Evolutionary conservation across 2,329 filamentous ascomycete genomes (phyloP), one percentile per base, ranked within the genome.

Genomic region (Talaromyces sp.): DNA sequence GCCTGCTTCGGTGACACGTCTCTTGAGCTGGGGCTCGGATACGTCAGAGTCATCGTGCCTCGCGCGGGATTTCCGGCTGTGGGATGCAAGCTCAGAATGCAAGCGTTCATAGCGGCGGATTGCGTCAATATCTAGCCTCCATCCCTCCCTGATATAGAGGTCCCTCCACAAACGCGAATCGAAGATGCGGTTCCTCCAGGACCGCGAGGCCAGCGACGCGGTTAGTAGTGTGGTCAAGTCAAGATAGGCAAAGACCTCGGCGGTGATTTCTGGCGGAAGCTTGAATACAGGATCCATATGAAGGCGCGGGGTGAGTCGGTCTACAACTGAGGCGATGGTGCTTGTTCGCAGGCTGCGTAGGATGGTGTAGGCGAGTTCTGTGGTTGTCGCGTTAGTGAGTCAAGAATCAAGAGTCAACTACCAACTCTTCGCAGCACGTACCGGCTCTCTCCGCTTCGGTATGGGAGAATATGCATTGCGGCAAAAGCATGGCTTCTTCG

Each of bases 251-350:
- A 99, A 88, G 52, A 98, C 89, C 70, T 96, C 89, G 52, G 95
- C 87, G 64, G 92, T 96, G 69, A 99, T 90, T 74, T 99, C 95
- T 30, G 91, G 87, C 0, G 95, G 95, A 0, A 99, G 85, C 69
- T 91, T 87, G 65, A 86, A 81, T 50, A 96, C 87, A 60, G 96
- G 96, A 76, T 99, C 91, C 77, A 97, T 94, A 75, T 97, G 93
- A 2, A 98, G 87, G 58, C 93, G 84, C 4, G 92, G 91, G 65
- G 88, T 90, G 18, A 96, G 80, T 65, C 89, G 85, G 60, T 93
- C 86, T 54, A 96, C 91, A 59, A 97, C 90, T 52, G 89, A 83
- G 56, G 89, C 88, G 63, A 97, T 88, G 59, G 88, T 86, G 6
- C 90, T 90, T 0, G 92, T 96, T 18, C 90, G 90, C 31, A 97